A percentile compares a stretch with the other conserved stretches of the same genome.
These are phyloP conservation scores for Chlamydomonas schloesseri DNA, from an alignment of 139 green algal species.

Conservation along the genomic window DNA sequence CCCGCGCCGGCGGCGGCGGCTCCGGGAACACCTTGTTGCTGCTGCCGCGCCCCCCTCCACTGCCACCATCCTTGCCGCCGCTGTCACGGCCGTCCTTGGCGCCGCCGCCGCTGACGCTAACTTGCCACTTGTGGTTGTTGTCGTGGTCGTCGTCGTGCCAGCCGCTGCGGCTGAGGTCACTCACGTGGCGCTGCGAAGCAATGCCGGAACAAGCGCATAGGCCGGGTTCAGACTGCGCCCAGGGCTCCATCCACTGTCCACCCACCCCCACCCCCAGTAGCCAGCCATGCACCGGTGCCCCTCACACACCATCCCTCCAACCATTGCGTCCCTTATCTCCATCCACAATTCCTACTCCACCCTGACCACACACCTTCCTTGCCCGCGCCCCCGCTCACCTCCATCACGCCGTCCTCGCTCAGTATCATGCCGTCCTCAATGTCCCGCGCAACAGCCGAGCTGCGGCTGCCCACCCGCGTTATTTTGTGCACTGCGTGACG, in stretches of 20 bases:
- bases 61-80: not conserved
- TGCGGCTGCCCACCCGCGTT: not conserved
- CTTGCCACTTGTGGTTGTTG: not conserved
- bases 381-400: not conserved
- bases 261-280: too few species aligned
- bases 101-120: not conserved
- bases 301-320: too few species aligned
- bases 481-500: constrained; percentile 14
- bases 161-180: constrained; percentile 10
- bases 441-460: not conserved
- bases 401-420: not conserved
- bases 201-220: too few species aligned
- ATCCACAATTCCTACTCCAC: too few species aligned
- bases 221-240: too few species aligned
- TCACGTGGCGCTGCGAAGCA: constrained; percentile 31
- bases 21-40: not conserved
- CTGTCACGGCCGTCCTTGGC: too few species aligned
- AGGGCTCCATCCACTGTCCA: too few species aligned
- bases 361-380: not conserved
- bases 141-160: constrained; percentile 9
- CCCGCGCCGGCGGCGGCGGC: not conserved
- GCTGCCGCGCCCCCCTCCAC: not conserved
- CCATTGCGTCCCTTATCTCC: too few species aligned
- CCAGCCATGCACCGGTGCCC: too few species aligned
- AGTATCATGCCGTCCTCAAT: not conserved